A percentile compares a stretch with the other conserved stretches of the same genome.
phyloP scores from a whole-genome alignment of 2,329 filamentous ascomycete genomes.

The Xylariaceae sp. region DNA sequence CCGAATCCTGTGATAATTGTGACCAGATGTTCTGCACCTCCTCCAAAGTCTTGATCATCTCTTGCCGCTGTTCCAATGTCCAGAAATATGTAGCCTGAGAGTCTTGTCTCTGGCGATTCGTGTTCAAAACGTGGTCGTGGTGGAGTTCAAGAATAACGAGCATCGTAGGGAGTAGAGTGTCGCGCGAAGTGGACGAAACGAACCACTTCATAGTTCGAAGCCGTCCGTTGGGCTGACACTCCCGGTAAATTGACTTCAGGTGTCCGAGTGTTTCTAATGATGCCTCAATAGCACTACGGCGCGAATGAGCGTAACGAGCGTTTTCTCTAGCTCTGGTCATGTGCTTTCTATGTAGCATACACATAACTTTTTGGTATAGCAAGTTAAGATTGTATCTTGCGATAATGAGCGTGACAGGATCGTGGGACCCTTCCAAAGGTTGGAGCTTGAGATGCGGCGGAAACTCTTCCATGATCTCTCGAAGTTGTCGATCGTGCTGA shows the following conservation, averaged over 20 bases:
- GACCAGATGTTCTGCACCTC: constrained; percentile 76
- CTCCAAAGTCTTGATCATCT: constrained; percentile 74
- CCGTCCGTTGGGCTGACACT: constrained; percentile 68
- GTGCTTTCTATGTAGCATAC: constrained; percentile 84
- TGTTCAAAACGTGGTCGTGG: constrained; percentile 54
- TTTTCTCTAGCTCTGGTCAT: constrained; percentile 74
- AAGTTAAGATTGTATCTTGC: constrained; percentile 81
- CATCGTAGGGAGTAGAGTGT: constrained; percentile 84
- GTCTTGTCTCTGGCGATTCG: constrained; percentile 37
- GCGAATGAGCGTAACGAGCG: constrained; percentile 76
- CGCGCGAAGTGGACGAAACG: constrained; percentile 72
- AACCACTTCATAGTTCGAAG: constrained; percentile 73
- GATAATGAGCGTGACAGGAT: constrained; percentile 81
- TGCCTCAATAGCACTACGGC: constrained; percentile 79
- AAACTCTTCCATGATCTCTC: constrained; percentile 61
- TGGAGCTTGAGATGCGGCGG: constrained; percentile 77
- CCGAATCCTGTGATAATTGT: constrained; percentile 67
- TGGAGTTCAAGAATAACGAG: constrained; percentile 80
- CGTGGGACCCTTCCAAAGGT: constrained; percentile 69
- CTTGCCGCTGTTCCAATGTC: constrained; percentile 58
- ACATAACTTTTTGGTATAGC: constrained; percentile 83
- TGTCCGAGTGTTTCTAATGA: constrained; percentile 77
- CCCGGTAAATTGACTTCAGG: constrained; percentile 69
- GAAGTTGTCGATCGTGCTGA: constrained; percentile 57
- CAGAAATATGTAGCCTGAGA: constrained; percentile 50